These are phyloP conservation scores for Pleochaeta shiraiana DNA, from an alignment of 2,329 filamentous ascomycete genomes.

Conservation along the genomic window DNA sequence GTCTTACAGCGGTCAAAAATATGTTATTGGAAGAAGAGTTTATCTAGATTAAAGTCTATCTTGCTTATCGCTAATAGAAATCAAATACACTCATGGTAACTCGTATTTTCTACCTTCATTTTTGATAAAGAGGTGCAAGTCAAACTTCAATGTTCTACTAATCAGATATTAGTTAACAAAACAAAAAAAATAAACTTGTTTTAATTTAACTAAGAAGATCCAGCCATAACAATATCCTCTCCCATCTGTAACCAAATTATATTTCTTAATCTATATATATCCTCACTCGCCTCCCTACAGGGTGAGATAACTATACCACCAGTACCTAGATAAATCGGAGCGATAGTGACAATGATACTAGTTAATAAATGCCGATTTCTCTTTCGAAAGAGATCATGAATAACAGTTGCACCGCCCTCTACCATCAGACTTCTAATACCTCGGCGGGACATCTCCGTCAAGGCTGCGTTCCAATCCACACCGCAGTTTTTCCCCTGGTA, in stretches of 20 bases:
- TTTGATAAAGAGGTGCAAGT: no score
- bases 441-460: constrained; percentile 6
- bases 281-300: constrained; percentile 2
- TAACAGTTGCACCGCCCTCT: constrained; percentile 65
- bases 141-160: no score
- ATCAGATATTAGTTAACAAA: no score
- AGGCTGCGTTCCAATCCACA: constrained; percentile 10
- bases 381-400: constrained; percentile 56
- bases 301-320: constrained; percentile 67
- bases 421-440: constrained; percentile 61
- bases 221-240: constrained; percentile 13
- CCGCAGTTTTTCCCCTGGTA: constrained; percentile 3
- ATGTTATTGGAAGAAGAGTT: no score
- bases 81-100: no score
- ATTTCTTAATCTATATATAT: constrained; percentile 7
- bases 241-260: constrained; percentile 11
- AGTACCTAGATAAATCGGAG: constrained; percentile 71
- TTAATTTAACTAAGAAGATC: no score
- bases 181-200: no score
- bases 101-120: no score
- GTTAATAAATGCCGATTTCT: constrained; percentile 40
- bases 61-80: no score
- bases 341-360: constrained; percentile 70
- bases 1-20: no score
- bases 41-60: no score